These are phyloP conservation scores for Pinguiococcus pyrenoidosus DNA, from an alignment of 108 stramenopile species.

Conservation along the genomic window DNA sequence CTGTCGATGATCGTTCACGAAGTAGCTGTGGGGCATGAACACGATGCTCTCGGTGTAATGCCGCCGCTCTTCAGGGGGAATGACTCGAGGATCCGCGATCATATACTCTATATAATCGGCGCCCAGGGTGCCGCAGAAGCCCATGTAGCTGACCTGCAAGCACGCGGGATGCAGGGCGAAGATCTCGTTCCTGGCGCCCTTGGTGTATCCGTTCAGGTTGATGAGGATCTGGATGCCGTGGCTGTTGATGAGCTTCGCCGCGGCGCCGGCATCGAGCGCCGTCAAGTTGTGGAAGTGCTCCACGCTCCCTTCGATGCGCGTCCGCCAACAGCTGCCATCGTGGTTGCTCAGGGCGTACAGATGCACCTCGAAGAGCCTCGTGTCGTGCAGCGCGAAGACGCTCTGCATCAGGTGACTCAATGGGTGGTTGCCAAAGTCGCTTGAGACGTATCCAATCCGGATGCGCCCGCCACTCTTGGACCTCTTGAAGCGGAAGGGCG, in stretches of 20 bases:
- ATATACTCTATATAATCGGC: slow-evolving; percentile 54
- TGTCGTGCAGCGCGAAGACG: slow-evolving; percentile 66
- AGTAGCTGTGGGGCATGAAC: slow-evolving; percentile 66
- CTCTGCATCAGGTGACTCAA: slow-evolving; percentile 67
- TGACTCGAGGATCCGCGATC: slow-evolving; percentile 47
- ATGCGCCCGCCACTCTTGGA: not conserved
- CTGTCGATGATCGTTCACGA: slow-evolving; percentile 65
- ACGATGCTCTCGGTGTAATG: slow-evolving; percentile 54
- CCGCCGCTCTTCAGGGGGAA: slow-evolving; percentile 30
- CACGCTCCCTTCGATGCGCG: slow-evolving; percentile 42
- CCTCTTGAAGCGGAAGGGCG: slow-evolving; percentile 22
- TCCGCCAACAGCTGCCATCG: slow-evolving; percentile 37
- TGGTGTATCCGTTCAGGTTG: slow-evolving; percentile 69
- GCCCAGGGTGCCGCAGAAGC: slow-evolving; percentile 61
- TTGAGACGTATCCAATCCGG: slow-evolving; percentile 55
- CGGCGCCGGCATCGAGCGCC: slow-evolving; percentile 27
- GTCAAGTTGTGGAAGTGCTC: slow-evolving; percentile 47
- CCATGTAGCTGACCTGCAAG: slow-evolving; percentile 42
- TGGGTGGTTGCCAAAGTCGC: slow-evolving; percentile 67
- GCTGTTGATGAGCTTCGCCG: slow-evolving; percentile 40
- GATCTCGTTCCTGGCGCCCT: slow-evolving; percentile 45
- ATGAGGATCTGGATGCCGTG: slow-evolving; percentile 58
- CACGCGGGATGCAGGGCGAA: slow-evolving; percentile 37
- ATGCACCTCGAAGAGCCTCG: slow-evolving; percentile 42
- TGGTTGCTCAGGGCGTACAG: slow-evolving; percentile 43